Evolutionary conservation across 768 basidiomycete species (phyloP).

Genomic region (Russula sp.): DNA sequence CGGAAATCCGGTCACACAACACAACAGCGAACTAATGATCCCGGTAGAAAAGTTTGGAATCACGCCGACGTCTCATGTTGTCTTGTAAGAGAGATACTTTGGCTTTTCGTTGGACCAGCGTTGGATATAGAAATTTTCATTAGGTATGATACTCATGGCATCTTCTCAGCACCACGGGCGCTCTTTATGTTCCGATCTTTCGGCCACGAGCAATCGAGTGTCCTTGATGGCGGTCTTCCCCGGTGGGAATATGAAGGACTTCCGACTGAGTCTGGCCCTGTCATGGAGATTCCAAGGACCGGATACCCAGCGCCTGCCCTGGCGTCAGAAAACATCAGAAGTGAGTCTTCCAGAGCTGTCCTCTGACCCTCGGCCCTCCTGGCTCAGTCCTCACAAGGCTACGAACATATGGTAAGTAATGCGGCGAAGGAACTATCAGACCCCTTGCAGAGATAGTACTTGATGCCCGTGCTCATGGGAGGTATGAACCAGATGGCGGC

Average conservation of each 20-base stretch:
- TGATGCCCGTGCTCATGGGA: constrained; percentile 81
- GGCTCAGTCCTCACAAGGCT: constrained; percentile 47
- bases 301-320: constrained; percentile 55
- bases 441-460: constrained; percentile 63
- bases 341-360: constrained; percentile 10
- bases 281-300: constrained; percentile 33
- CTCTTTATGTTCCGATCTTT: constrained; percentile 94
- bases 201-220: constrained; percentile 80
- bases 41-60: constrained; percentile 71
- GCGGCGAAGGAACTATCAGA: constrained; percentile 48
- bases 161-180: constrained; percentile 91
- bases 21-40: not conserved
- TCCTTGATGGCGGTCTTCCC: constrained; percentile 92
- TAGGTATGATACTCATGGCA: constrained; percentile 86
- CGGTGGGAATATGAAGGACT: constrained; percentile 70
- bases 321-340: constrained; percentile 38
- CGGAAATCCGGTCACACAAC: constrained; percentile 10
- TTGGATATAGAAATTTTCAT: constrained; percentile 16
- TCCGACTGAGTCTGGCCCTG: constrained; percentile 45
- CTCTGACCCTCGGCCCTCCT: not conserved
- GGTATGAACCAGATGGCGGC: constrained; percentile 46
- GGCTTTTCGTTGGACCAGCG: constrained; percentile 5
- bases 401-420: constrained; percentile 78
- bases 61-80: constrained; percentile 67
- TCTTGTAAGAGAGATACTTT: constrained; percentile 50